Percentiles rank a stretch among this genome's conserved stretches.
Evolutionary conservation across 2,329 filamentous ascomycete species (phyloP).

Genomic region (Paracoccidioides lutzii): DNA sequence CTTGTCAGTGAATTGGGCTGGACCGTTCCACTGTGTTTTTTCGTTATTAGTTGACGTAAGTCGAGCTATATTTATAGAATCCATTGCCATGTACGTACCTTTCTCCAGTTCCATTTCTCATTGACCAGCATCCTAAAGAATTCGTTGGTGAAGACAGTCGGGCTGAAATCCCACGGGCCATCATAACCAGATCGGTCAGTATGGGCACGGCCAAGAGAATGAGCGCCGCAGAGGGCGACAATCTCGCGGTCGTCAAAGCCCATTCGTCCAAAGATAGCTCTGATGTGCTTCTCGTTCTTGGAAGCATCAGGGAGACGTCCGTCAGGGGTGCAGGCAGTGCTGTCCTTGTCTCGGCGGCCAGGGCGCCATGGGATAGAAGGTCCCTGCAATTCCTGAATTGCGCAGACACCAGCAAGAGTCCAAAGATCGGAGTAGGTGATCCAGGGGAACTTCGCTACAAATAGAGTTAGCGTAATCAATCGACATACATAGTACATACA

Average conservation of each 20-base stretch:
- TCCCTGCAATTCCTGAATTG: conserved; percentile 91
- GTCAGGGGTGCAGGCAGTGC: conserved; percentile 79
- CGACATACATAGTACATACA: background rate
- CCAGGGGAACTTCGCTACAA: conserved; percentile 72
- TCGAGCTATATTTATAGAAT: background rate
- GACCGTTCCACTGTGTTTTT: conserved; percentile 58
- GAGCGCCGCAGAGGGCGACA: conserved; percentile 73
- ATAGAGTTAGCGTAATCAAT: conserved; percentile 10
- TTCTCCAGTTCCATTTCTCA: conserved; percentile 85
- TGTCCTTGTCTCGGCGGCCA: conserved; percentile 67
- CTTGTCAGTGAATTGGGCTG: conserved; percentile 82
- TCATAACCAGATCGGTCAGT: conserved; percentile 74
- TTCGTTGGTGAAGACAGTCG: conserved; percentile 86
- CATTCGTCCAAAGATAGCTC: conserved; percentile 91
- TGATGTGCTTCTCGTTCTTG: conserved; percentile 68
- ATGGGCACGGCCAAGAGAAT: conserved; percentile 84
- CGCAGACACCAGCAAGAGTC: conserved; percentile 75
- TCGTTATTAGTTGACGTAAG: background rate
- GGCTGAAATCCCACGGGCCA: conserved; percentile 86
- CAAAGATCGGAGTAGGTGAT: conserved; percentile 93
- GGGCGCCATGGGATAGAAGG: conserved; percentile 79
- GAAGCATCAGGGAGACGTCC: conserved; percentile 75
- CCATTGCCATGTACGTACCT: conserved; percentile 24
- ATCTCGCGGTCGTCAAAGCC: conserved; percentile 97
- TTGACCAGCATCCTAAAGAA: conserved; percentile 78